Evolutionary conservation across 106 monocot species (phyloP).

Genomic region (Chionographis japonica): DNA sequence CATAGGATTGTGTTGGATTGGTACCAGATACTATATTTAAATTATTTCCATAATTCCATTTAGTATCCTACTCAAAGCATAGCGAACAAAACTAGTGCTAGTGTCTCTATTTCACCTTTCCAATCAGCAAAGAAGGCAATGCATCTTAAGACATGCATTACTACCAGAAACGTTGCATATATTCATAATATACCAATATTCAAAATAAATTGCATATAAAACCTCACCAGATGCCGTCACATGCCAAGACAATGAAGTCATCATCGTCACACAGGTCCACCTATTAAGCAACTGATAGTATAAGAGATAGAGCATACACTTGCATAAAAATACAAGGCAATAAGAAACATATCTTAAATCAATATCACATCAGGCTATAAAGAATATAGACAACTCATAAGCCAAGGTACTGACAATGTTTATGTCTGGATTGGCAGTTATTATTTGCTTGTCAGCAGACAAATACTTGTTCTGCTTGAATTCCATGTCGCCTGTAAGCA

Average conservation of each 20-base stretch:
- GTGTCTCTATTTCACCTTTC: too few species aligned
- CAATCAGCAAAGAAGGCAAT: too few species aligned
- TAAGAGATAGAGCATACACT: background rate
- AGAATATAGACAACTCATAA: background rate
- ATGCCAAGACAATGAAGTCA: conserved; percentile 86
- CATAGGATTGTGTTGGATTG: too few species aligned
- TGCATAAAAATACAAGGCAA: background rate
- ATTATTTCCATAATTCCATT: too few species aligned
- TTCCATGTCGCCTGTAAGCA: conserved; percentile 83
- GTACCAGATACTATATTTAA: too few species aligned
- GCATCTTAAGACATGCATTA: too few species aligned
- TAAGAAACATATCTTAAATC: background rate
- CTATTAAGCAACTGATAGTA: conserved; percentile 23
- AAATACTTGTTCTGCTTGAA: conserved; percentile 94
- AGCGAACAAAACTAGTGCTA: too few species aligned
- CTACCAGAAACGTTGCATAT: too few species aligned
- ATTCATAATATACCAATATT: too few species aligned
- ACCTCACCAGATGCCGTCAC: conserved; percentile 91
- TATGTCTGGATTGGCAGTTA: conserved; percentile 87
- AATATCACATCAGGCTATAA: background rate
- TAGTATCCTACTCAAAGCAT: too few species aligned
- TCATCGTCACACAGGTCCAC: conserved; percentile 95
- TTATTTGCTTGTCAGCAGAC: conserved; percentile 83
- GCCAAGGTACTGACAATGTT: conserved; percentile 43
- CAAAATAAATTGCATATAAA: background rate